Conservation (phyloP, 306 rosid genomes). For the Ormosia semicastrata region DNA sequence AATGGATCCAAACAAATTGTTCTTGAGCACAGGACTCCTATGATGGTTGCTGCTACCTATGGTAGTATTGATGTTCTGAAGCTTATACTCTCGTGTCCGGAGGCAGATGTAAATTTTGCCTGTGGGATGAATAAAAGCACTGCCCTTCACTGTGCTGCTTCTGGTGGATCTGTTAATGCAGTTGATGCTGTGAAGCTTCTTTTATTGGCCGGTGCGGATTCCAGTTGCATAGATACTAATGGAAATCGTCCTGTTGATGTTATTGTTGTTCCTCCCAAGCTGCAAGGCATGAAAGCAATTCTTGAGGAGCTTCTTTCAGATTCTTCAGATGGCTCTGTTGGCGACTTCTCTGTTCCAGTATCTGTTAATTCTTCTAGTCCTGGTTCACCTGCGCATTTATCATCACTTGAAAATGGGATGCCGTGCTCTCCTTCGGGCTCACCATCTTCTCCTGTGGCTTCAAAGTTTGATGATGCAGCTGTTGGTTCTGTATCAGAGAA, state of each 20-base stretch:
- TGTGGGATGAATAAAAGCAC: constrained; percentile 66
- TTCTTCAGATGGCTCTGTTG: constrained; percentile 35
- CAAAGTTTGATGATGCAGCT: constrained; percentile 46
- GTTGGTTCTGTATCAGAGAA: constrained; percentile 50
- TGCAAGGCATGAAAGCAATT: constrained; percentile 33
- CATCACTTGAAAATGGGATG: constrained; percentile 47
- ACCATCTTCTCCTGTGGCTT: constrained; percentile 44
- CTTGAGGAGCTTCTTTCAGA: constrained; percentile 59
- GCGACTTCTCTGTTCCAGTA: constrained; percentile 37
- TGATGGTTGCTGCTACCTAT: constrained; percentile 89
- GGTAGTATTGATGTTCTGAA: constrained; percentile 72
- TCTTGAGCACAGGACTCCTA: constrained; percentile 64
- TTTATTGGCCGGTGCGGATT: constrained; percentile 67
- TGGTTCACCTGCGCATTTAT: constrained; percentile 45
- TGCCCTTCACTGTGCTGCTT: constrained; percentile 91
- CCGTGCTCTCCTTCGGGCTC: constrained; percentile 52
- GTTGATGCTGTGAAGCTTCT: constrained; percentile 64
- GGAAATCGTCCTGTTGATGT: constrained; percentile 76
- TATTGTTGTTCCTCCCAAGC: constrained; percentile 58
- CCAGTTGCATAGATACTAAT: constrained; percentile 43
- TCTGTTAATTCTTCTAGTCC: constrained; percentile 45
- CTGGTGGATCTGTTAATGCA: constrained; percentile 65
- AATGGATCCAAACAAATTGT: constrained; percentile 66
- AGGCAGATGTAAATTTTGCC: constrained; percentile 60
- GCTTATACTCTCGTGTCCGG: constrained; percentile 47